Percentiles rank a stretch among this genome's conserved stretches.
Conservation (phyloP, 2,329 filamentous ascomycete species). For the Tothia fuscella region DNA sequence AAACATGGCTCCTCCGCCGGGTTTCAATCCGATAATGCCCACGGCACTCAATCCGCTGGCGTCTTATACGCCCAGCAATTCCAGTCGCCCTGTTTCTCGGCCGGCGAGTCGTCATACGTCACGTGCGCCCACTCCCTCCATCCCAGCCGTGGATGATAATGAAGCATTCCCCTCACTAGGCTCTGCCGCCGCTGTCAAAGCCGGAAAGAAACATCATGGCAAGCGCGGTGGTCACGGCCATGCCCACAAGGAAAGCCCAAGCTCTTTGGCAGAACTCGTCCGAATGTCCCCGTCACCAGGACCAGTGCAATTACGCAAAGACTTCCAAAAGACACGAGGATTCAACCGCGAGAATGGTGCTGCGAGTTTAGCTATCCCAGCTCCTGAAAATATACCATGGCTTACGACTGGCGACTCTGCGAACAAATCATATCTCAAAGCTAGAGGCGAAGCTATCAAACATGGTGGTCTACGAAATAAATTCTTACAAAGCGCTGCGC, state of each 20-base stretch:
- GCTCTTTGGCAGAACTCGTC: constrained; percentile 83
- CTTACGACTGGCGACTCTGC: constrained; percentile 82
- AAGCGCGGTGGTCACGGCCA: constrained; percentile 73
- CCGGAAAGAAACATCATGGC: constrained; percentile 82
- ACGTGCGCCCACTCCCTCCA: constrained; percentile 49
- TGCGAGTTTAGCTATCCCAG: constrained; percentile 70
- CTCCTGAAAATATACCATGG: constrained; percentile 91
- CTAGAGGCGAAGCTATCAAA: constrained; percentile 90
- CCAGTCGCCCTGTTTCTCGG: constrained; percentile 63
- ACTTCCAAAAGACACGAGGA: not conserved
- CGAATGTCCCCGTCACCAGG: constrained; percentile 87
- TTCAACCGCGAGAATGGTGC: constrained; percentile 57
- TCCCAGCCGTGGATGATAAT: constrained; percentile 78
- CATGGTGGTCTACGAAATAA: constrained; percentile 95
- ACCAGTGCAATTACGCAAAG: constrained; percentile 41
- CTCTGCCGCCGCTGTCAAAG: constrained; percentile 58
- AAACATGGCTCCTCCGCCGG: constrained; percentile 48
- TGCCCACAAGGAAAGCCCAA: constrained; percentile 46
- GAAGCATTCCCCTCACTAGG: constrained; percentile 90
- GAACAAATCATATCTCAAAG: constrained; percentile 91
- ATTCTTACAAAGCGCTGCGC: constrained; percentile 82
- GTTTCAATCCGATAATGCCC: no score
- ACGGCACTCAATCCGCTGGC: no score
- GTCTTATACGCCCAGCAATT: constrained; percentile 40
- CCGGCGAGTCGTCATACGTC: constrained; percentile 72